Conservation (phyloP, 1,139 yeast species). For the Yamadazyma membranifaciens region DNA sequence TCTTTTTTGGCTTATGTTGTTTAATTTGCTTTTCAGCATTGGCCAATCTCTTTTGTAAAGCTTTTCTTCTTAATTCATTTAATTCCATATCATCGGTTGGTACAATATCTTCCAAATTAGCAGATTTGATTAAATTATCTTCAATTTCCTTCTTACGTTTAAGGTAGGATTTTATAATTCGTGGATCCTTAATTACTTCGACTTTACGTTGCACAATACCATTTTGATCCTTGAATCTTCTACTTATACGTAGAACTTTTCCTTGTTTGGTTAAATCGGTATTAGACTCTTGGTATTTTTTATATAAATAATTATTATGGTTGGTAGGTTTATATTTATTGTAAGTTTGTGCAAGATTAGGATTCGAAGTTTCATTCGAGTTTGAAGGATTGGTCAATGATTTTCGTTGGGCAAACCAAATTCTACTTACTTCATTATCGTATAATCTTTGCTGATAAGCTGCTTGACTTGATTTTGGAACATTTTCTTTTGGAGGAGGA, state of each 20-base stretch:
- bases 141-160: constrained; percentile 76
- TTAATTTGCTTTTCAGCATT: constrained; percentile 69
- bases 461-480: constrained; percentile 48
- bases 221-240: constrained; percentile 80
- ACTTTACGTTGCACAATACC: constrained; percentile 83
- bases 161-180: constrained; percentile 83
- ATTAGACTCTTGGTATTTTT: constrained; percentile 21
- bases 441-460: constrained; percentile 91
- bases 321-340: constrained; percentile 40
- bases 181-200: constrained; percentile 78
- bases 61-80: constrained; percentile 73
- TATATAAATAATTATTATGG: constrained; percentile 32
- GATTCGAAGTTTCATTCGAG: no score
- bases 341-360: constrained; percentile 30
- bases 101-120: constrained; percentile 65
- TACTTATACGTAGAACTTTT: constrained; percentile 65
- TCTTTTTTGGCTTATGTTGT: constrained; percentile 33
- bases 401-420: constrained; percentile 86
- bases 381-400: constrained; percentile 48
- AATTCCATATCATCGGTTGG: constrained; percentile 86
- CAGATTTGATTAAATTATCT: constrained; percentile 56
- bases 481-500: constrained; percentile 44
- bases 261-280: constrained; percentile 26
- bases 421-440: constrained; percentile 84
- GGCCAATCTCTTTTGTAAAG: constrained; percentile 82